Conservation (phyloP, 495 filamentous ascomycete genomes). For the Aspergillus heteromorphus region DNA sequence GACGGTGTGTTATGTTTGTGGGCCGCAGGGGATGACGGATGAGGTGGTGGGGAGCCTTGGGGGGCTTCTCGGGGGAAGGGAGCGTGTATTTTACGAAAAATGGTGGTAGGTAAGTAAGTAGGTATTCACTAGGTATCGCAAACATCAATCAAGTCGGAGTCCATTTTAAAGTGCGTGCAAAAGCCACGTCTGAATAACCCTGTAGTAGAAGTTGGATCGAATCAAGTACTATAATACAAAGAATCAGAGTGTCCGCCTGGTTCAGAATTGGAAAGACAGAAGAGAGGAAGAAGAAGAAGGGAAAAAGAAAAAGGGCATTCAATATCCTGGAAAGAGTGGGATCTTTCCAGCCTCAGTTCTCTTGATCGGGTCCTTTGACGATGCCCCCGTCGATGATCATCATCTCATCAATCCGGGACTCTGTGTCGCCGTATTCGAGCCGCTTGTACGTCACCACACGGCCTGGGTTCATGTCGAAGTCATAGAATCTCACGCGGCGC, state of each 20-base stretch:
- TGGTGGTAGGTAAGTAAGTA: too few relatives aligned
- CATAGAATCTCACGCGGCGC: conserved; percentile 79
- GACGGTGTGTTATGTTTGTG: conserved; percentile 72
- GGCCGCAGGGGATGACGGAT: conserved; percentile 76
- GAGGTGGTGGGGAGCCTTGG: conserved; percentile 56
- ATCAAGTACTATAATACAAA: not conserved
- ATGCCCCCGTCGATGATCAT: conserved; percentile 80
- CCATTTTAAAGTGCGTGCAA: not conserved
- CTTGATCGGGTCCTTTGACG: conserved; percentile 34
- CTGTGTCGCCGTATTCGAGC: conserved; percentile 73
- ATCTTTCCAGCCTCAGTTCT: not conserved
- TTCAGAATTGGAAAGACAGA: not conserved
- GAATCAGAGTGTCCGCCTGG: not conserved
- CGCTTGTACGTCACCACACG: conserved; percentile 89
- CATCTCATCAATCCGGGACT: conserved; percentile 71
- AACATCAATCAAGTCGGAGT: not conserved
- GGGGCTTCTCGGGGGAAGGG: conserved; percentile 46
- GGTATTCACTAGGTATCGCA: conserved; percentile 3
- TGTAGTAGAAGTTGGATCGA: not conserved
- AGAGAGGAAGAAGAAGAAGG: conserved; percentile 9
- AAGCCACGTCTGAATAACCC: not conserved
- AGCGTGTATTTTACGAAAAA: conserved; percentile 71
- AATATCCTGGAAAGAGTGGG: not conserved
- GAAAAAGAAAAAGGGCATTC: conserved; percentile 12
- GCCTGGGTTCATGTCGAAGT: conserved; percentile 85